Conservation (phyloP, 371 early-diverging fungal genomes). For the Actinomucor elegans region DNA sequence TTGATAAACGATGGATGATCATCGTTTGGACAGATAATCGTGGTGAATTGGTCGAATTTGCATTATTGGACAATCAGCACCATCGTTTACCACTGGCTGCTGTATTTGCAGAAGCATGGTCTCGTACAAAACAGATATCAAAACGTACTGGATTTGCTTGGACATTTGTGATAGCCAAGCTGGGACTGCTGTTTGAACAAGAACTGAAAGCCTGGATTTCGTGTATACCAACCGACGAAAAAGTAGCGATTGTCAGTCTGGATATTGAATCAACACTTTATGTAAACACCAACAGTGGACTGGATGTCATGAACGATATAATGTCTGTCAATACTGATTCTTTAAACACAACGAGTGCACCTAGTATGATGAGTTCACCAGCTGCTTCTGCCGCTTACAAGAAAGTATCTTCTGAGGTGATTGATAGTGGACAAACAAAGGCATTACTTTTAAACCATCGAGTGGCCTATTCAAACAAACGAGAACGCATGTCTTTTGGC, state of each 20-base stretch:
- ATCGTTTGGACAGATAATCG: constrained; percentile 63
- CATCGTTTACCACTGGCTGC: constrained; percentile 1
- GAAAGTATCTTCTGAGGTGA: constrained; percentile 7
- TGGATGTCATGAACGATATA: background rate
- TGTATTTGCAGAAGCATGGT: constrained; percentile 46
- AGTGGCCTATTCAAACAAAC: constrained; percentile 49
- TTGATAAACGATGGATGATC: constrained; percentile 57
- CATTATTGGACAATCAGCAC: constrained; percentile 18
- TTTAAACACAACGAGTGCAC: background rate
- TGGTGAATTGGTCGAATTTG: constrained; percentile 56
- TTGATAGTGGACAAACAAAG: constrained; percentile 43
- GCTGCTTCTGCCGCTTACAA: constrained; percentile 1
- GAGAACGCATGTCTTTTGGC: constrained; percentile 35
- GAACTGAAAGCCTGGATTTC: constrained; percentile 49
- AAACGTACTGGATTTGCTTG: constrained; percentile 34
- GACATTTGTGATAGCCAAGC: constrained; percentile 49
- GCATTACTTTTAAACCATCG: constrained; percentile 59
- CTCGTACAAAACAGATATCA: constrained; percentile 30
- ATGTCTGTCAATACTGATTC: background rate
- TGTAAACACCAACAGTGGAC: constrained; percentile 11
- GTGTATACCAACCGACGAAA: constrained; percentile 27
- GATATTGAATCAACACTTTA: constrained; percentile 51
- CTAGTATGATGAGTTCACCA: constrained; percentile 11
- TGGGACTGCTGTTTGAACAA: constrained; percentile 44
- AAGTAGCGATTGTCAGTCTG: constrained; percentile 48